These are phyloP conservation scores for Solanum virginianum DNA, from an alignment of 257 asterid genomes.

Conservation along the genomic window DNA sequence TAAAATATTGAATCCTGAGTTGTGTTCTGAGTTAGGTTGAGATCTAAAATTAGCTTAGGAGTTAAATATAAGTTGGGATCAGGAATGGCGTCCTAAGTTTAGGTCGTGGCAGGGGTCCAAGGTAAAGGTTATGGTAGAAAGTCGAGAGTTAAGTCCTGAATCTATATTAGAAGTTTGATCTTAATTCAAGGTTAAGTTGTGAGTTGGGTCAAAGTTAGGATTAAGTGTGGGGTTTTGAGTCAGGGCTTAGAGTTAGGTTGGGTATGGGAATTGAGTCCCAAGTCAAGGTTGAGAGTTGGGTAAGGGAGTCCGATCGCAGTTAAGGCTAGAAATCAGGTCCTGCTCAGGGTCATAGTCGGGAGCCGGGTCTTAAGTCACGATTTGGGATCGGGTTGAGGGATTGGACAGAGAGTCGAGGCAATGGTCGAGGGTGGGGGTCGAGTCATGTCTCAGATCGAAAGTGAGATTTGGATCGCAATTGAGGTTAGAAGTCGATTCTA, in stretches of 20 bases:
- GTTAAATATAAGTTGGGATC: no score
- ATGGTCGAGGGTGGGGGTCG: not conserved
- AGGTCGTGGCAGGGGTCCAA: not conserved
- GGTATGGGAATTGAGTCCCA: not conserved
- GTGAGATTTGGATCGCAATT: not conserved
- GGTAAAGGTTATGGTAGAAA: not conserved
- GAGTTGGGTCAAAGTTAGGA: not conserved
- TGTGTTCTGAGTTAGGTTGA: not conserved
- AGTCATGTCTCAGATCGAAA: not conserved
- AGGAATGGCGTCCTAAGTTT: not conserved
- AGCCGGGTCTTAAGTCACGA: not conserved
- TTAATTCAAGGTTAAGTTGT: not conserved
- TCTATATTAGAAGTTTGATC: no score
- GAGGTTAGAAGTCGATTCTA: not conserved
- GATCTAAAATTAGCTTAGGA: no score
- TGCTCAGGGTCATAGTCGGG: not conserved
- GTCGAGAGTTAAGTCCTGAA: not conserved
- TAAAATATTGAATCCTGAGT: not conserved
- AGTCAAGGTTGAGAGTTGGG: not conserved
- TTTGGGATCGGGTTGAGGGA: not conserved
- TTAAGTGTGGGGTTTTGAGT: not conserved
- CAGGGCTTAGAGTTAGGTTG: not conserved
- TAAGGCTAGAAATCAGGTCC: not conserved
- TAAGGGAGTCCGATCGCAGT: accelerated
- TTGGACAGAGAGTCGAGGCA: not conserved